A percentile compares a stretch with the other conserved stretches of the same genome.
Conservation (phyloP, 306 rosid genomes). For the Oxytropis ochrocephala region DNA sequence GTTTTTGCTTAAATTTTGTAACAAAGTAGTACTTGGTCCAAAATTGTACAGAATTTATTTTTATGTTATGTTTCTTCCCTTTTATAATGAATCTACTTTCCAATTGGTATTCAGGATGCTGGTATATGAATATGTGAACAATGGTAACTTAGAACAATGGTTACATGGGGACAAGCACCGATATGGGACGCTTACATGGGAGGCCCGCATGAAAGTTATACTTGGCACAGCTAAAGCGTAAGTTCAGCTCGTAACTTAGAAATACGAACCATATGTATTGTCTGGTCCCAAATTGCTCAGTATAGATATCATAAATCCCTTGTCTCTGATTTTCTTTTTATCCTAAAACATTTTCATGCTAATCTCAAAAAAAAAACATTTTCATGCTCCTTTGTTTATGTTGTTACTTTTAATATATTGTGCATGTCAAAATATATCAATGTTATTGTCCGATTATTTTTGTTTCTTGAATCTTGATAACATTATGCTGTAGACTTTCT, state of each 20-base stretch:
- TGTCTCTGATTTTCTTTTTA: neutral
- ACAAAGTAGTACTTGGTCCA: too few relatives aligned
- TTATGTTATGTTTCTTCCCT: neutral
- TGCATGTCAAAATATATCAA: neutral
- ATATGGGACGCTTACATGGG: slow-evolving; percentile 84
- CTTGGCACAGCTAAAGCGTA: slow-evolving; percentile 97
- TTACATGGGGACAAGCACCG: slow-evolving; percentile 76
- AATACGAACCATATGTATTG: neutral
- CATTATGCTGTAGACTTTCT: neutral
- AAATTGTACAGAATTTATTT: neutral
- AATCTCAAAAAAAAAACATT: too few relatives aligned
- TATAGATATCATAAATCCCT: neutral
- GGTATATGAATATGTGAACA: slow-evolving; percentile 93
- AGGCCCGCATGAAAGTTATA: slow-evolving; percentile 78
- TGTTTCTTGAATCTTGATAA: neutral
- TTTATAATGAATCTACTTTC: neutral
- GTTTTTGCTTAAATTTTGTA: too few relatives aligned
- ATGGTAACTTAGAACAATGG: slow-evolving; percentile 97
- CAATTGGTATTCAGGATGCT: slow-evolving; percentile 55
- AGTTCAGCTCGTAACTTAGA: slow-evolving; percentile 36
- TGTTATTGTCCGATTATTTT: neutral
- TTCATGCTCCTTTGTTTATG: neutral
- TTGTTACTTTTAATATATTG: neutral
- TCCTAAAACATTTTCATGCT: neutral
- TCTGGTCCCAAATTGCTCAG: neutral